Base-by-base conservation (phyloP, 176 grass and related monocot genomes). In the Phoenix dactylifera region DNA sequence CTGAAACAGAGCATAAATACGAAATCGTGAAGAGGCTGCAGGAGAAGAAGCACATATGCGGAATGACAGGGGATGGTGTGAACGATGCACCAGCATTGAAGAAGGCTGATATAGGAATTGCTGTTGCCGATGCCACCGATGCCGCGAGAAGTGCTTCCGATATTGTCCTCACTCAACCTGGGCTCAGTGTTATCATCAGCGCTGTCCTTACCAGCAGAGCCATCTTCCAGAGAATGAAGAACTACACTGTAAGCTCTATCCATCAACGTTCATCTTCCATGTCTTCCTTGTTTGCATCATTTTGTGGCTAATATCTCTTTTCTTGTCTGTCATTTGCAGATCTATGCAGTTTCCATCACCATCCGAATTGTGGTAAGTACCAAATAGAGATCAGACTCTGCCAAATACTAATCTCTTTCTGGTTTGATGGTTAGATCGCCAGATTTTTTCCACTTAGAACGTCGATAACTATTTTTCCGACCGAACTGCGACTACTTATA, bases 181-280 rank as follows among this genome's bases (percentile, higher is more conserved):
- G 91, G 77, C 91, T 96, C 16, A 96, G 91, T 61, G 91, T 96
- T 62, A 96, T 96, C 49, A 96, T 96, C 73, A 87, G 83, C 16
- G 91, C 91, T 71, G 91, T 96, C 15, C 86, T 96, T 62, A 96
- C 91, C 52, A 96, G 91, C 68, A 80, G 91, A 79, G 90, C 86
- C 75, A 96, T 96, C 72, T 96, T 96, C 72, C 91, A 96, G 68
- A 90, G 91, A 77, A 96, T 96, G 91, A 96, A 96, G 74, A 96
- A 96, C 51, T 96, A 96, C 58, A 96, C 91, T 2, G 91, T 96
- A 30, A 80, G 91, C 68, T 67, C 63, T 20, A 54, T 70, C 66
- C 79, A 24, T 67, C 18, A 54, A 44, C 12, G 35, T 3, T 44
- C 51, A 28, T 55, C 30, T 5, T 70, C 22, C 56, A 18, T 50